phyloP scores from a whole-genome alignment of 169 alveolate genomes.

The Plasmodium blacklocki region DNA sequence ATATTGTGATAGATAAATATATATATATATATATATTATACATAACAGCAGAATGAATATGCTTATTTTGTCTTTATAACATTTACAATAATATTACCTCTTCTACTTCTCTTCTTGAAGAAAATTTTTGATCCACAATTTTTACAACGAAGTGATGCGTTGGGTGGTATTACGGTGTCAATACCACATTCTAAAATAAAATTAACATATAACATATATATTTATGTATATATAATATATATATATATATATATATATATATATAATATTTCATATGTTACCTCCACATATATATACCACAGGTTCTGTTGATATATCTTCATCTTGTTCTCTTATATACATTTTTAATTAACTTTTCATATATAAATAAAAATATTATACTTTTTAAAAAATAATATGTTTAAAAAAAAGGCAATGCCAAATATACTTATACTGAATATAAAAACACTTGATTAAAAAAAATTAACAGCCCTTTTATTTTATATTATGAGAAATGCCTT shows the following conservation, averaged over 20 bases:
- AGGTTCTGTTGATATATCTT: constrained; percentile 64
- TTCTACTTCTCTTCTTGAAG: constrained; percentile 87
- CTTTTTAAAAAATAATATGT: too few relatives aligned
- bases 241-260: background rate
- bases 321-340: constrained; percentile 74
- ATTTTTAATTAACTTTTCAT: constrained; percentile 18
- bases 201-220: background rate
- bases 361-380: background rate
- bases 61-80: too few relatives aligned
- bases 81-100: constrained; percentile 67
- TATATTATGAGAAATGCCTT: too few relatives aligned
- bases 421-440: too few relatives aligned
- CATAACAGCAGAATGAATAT: background rate
- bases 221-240: background rate
- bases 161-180: constrained; percentile 88
- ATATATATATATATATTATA: background rate
- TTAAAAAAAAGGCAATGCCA: too few relatives aligned
- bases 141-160: constrained; percentile 89
- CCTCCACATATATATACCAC: constrained; percentile 73
- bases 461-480: too few relatives aligned
- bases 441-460: too few relatives aligned
- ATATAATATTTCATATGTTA: background rate
- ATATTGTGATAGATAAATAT: background rate
- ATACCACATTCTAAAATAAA: constrained; percentile 87
- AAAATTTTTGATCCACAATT: constrained; percentile 90